Conservation (phyloP, 2,329 filamentous ascomycete genomes). For the Huntiella abstrusa region DNA sequence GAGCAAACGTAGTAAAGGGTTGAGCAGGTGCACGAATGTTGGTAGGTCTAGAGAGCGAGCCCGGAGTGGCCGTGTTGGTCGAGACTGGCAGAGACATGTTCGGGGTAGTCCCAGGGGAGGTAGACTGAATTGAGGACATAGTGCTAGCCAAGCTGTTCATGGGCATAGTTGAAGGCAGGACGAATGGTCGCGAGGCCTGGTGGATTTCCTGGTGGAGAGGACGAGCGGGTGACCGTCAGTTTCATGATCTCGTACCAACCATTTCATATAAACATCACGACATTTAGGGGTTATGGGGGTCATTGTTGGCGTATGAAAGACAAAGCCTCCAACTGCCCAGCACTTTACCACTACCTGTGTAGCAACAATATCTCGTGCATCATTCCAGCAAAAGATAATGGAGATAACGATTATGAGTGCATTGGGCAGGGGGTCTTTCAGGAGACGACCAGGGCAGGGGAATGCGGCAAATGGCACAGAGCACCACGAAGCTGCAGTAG, state of each 20-base stretch:
- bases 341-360: neutral
- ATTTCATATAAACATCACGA: neutral
- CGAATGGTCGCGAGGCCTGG: constrained; percentile 40
- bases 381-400: neutral
- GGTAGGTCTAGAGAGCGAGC: constrained; percentile 39
- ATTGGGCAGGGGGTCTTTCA: constrained; percentile 3
- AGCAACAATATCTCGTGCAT: neutral
- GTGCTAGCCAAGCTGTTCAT: constrained; percentile 9
- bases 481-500: neutral
- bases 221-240: constrained; percentile 14
- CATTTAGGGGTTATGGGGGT: neutral
- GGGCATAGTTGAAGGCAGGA: constrained; percentile 5
- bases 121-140: constrained; percentile 18
- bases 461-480: constrained; percentile 6
- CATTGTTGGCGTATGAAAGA: neutral
- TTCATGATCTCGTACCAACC: constrained; percentile 8
- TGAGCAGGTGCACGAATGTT: constrained; percentile 64
- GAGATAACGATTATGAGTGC: constrained; percentile 1
- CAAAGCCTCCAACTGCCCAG: neutral
- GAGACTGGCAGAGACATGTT: neutral
- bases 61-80: constrained; percentile 22
- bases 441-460: constrained; percentile 4
- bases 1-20: constrained; percentile 46
- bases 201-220: constrained; percentile 36
- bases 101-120: neutral